A percentile compares a stretch with the other conserved stretches of the same genome.
These are phyloP conservation scores for Microsporum ferrugineum DNA, from an alignment of 2,329 filamentous ascomycete species.

Conservation along the genomic window DNA sequence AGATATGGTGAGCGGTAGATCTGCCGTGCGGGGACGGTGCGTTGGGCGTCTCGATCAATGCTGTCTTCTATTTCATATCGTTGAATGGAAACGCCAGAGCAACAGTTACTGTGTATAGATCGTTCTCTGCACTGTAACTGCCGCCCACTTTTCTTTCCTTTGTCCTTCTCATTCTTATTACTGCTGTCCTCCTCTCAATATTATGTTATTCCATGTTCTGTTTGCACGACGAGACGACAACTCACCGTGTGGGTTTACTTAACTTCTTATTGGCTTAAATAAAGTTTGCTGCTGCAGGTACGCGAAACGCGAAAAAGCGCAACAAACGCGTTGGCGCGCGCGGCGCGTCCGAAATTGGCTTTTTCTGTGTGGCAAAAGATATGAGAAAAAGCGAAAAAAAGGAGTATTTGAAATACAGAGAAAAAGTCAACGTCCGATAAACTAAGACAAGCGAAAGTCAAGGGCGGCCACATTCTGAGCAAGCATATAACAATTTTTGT, in stretches of 20 bases:
- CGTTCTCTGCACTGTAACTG: not conserved
- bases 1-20: slow-evolving; percentile 12
- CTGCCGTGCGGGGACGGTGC: not conserved
- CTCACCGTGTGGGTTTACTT: not conserved
- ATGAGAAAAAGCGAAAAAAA: not conserved
- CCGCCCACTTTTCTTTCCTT: not conserved
- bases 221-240: not conserved
- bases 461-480: not conserved
- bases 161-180: not conserved
- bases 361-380: not conserved
- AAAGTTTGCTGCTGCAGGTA: slow-evolving; percentile 1
- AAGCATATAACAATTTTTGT: not conserved
- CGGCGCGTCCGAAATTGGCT: not conserved
- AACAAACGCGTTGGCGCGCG: slow-evolving; percentile 2
- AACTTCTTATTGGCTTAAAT: not conserved
- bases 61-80: not conserved
- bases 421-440: not conserved
- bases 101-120: not conserved
- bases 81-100: not conserved
- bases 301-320: slow-evolving; percentile 1
- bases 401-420: not conserved
- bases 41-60: not conserved
- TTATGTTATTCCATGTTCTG: not conserved
- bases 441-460: not conserved
- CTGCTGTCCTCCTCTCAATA: not conserved